phyloP scores from a whole-genome alignment of 768 basidiomycete species.

The Leccinum subgranulosum region DNA sequence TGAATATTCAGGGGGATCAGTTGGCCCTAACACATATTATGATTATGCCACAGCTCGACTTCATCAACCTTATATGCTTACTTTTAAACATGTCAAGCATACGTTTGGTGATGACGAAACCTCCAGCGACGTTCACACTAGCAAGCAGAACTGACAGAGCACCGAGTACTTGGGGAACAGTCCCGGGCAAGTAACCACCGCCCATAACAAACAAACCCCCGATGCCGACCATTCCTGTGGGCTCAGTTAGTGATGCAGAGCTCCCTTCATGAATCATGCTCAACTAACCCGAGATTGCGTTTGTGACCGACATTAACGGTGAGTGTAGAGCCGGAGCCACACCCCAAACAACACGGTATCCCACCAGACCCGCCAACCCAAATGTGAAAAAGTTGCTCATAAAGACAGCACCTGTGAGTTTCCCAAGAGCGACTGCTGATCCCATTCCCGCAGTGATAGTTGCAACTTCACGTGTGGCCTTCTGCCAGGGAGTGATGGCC shows the following conservation, averaged over 20 bases:
- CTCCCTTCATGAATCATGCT: conserved; percentile 6
- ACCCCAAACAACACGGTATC: conserved; percentile 88
- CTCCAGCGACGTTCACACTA: conserved; percentile 84
- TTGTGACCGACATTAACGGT: conserved; percentile 88
- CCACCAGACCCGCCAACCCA: conserved; percentile 80
- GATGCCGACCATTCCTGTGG: conserved; percentile 69
- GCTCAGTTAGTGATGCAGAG: neutral
- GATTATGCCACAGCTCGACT: conserved; percentile 1
- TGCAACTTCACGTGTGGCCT: conserved; percentile 71
- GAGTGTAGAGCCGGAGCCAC: conserved; percentile 87
- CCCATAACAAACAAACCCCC: conserved; percentile 92
- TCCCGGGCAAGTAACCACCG: conserved; percentile 78
- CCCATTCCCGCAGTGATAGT: conserved; percentile 77
- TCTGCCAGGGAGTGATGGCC: conserved; percentile 85
- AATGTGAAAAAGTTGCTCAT: conserved; percentile 91
- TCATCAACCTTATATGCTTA: conserved; percentile 28
- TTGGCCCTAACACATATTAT: conserved; percentile 49
- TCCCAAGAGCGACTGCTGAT: conserved; percentile 67
- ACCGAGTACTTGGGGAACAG: conserved; percentile 75
- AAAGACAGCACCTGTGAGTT: conserved; percentile 75
- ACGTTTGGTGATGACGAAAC: conserved; percentile 85
- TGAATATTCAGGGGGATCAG: conserved; percentile 85
- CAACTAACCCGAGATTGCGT: conserved; percentile 73
- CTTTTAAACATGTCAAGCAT: conserved; percentile 95
- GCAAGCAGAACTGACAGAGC: conserved; percentile 84